Conservation (phyloP, 2,329 filamentous ascomycete genomes). For the Plenodomus biglobosus region DNA sequence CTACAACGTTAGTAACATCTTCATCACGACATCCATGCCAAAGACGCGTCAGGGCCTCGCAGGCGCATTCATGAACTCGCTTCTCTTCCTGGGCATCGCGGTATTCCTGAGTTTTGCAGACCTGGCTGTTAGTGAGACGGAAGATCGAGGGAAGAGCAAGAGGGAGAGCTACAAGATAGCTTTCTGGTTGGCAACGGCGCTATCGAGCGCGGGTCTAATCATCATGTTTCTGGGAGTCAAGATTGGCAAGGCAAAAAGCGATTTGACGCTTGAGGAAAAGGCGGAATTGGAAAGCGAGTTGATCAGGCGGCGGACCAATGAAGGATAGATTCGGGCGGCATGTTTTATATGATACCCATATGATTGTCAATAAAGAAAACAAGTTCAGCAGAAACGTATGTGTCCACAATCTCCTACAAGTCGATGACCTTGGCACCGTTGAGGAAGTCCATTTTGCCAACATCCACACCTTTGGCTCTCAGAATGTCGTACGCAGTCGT, state of each 20-base stretch:
- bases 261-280: conserved; percentile 38
- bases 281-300: conserved; percentile 36
- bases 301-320: conserved; percentile 19
- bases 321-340: neutral
- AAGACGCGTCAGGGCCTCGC: conserved; percentile 40
- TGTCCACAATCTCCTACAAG: neutral
- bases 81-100: conserved; percentile 42
- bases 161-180: conserved; percentile 41
- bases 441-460: conserved; percentile 64
- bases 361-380: neutral
- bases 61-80: conserved; percentile 41
- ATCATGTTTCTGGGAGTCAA: conserved; percentile 43
- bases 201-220: conserved; percentile 31
- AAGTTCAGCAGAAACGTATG: too few relatives aligned
- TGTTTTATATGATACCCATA: neutral
- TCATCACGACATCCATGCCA: conserved; percentile 41
- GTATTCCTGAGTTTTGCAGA: conserved; percentile 43
- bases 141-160: conserved; percentile 28
- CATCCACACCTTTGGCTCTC: conserved; percentile 60
- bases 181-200: conserved; percentile 41
- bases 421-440: conserved; percentile 21
- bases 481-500: conserved; percentile 62
- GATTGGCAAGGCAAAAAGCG: conserved; percentile 42
- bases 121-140: conserved; percentile 38
- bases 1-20: conserved; percentile 44